Percentiles rank a stretch among this genome's conserved stretches.
Conservation (phyloP, 1,284 basidiomycete species). For the Rugosomyces carneus region DNA sequence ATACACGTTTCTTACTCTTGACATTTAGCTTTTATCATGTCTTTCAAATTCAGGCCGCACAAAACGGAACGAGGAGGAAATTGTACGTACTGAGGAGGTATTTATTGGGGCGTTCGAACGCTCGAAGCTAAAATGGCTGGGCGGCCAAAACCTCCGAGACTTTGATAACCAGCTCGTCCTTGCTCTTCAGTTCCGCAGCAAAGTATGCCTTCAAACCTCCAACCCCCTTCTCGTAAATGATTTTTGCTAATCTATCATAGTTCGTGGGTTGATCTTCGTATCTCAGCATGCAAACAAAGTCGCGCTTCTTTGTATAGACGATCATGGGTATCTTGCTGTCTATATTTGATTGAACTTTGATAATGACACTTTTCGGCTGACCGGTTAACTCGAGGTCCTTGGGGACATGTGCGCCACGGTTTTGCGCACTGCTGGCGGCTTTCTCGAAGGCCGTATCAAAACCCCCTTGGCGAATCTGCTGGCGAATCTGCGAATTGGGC, state of each 20-base stretch:
- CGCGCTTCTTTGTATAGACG: conserved; percentile 47
- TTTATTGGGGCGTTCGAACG: no score
- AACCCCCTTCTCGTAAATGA: conserved; percentile 11
- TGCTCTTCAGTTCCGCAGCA: conserved; percentile 40
- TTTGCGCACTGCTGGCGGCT: neutral
- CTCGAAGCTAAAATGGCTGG: conserved; percentile 19
- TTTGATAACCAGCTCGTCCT: conserved; percentile 33
- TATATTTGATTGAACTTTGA: conserved; percentile 46
- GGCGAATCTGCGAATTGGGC: no score
- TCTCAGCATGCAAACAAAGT: conserved; percentile 39
- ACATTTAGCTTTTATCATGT: no score
- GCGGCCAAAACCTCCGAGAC: conserved; percentile 34
- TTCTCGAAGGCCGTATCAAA: conserved; percentile 19
- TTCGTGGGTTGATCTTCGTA: conserved; percentile 27
- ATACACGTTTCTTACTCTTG: no score
- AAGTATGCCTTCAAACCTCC: conserved; percentile 51
- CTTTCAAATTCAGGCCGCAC: no score
- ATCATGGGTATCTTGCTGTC: conserved; percentile 25
- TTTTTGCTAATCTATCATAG: conserved; percentile 32
- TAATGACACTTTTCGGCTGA: conserved; percentile 35
- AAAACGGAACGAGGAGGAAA: no score
- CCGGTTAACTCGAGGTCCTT: neutral
- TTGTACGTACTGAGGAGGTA: no score
- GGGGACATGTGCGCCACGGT: neutral
- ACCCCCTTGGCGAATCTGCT: conserved; percentile 18